Evolutionary conservation across 2,329 filamentous ascomycete genomes (phyloP).

Genomic region (Paraconiothyrium sp.): DNA sequence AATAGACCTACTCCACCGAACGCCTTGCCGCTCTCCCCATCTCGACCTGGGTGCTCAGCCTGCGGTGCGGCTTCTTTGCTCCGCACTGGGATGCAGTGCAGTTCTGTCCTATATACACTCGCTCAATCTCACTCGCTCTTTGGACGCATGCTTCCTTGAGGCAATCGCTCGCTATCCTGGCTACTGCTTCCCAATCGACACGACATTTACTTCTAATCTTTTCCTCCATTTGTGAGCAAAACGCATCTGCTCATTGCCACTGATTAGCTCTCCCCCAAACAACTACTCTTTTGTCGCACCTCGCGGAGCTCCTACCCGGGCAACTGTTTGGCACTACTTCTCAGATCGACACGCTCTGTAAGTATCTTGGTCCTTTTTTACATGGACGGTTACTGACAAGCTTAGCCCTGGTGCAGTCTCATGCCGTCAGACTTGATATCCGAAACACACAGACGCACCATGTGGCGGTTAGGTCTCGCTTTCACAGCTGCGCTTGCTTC

Average conservation of each 20-base stretch:
- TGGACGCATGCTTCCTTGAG: neutral
- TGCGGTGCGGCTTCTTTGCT: neutral
- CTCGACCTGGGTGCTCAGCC: slow-evolving; percentile 6
- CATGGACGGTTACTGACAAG: neutral
- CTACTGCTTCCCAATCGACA: too few species aligned
- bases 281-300: neutral
- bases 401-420: neutral
- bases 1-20: neutral
- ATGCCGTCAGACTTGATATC: neutral
- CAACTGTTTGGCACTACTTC: neutral
- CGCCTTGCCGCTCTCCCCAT: slow-evolving; percentile 9
- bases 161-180: neutral
- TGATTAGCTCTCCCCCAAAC: neutral
- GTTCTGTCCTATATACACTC: neutral
- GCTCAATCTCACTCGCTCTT: neutral
- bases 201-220: neutral
- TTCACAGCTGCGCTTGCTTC: slow-evolving; percentile 17
- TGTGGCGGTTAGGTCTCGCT: slow-evolving; percentile 6
- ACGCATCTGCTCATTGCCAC: neutral
- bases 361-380: neutral
- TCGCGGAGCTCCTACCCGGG: neutral
- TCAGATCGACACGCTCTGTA: neutral
- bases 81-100: neutral
- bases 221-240: too few species aligned
- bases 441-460: neutral